Percentiles rank a stretch among this genome's conserved stretches.
Conservation (phyloP, 1,139 yeast genomes). For the Tardiomyces depauwii region DNA sequence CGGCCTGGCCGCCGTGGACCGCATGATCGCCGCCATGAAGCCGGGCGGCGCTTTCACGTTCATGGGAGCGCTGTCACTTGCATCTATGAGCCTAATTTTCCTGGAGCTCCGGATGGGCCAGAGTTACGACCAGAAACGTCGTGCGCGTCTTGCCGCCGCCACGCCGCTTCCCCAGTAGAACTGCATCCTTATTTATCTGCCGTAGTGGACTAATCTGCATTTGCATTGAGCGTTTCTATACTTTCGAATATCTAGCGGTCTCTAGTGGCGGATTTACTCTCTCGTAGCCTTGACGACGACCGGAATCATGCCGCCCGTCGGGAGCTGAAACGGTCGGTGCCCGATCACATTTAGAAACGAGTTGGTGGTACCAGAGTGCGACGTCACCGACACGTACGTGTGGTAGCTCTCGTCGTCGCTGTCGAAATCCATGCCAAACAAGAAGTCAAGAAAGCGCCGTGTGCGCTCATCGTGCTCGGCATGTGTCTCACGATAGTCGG, state of each 20-base stretch:
- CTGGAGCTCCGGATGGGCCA: background rate
- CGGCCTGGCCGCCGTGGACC: constrained; percentile 49
- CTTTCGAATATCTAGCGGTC: too few species aligned
- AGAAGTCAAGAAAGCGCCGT: constrained; percentile 36
- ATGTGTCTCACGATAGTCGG: constrained; percentile 34
- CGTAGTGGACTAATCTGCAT: background rate
- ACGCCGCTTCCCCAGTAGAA: background rate
- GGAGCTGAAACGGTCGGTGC: constrained; percentile 44
- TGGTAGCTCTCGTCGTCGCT: constrained; percentile 17
- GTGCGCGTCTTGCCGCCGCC: background rate
- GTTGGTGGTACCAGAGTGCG: constrained; percentile 54
- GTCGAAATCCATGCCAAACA: constrained; percentile 24
- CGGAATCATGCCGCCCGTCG: constrained; percentile 62
- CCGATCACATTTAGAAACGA: constrained; percentile 40
- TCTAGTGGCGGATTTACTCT: too few species aligned
- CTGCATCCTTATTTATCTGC: background rate
- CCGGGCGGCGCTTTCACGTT: constrained; percentile 58
- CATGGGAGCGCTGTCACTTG: constrained; percentile 32
- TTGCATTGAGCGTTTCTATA: background rate
- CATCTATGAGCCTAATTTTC: background rate
- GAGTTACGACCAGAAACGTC: background rate
- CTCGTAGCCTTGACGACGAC: constrained; percentile 38
- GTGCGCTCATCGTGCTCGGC: constrained; percentile 42
- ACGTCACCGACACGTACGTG: constrained; percentile 38
- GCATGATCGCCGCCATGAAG: constrained; percentile 41